A percentile compares a stretch with the other conserved stretches of the same genome.
These are phyloP conservation scores for Amoebophrya sp. DNA, from an alignment of 169 alveolate genomes.

Conservation along the genomic window DNA sequence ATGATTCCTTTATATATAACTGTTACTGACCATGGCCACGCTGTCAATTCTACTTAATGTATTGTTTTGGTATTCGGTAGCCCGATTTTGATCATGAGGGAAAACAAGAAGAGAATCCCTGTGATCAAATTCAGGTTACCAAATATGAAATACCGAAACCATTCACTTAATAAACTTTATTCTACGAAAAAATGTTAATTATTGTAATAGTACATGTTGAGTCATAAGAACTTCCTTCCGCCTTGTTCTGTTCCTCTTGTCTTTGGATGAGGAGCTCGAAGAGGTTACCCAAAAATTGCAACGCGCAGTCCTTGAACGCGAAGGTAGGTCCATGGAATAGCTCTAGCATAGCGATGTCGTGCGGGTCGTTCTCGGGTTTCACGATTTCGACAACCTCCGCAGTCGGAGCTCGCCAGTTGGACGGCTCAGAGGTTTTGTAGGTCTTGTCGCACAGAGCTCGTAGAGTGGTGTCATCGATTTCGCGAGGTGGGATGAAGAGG, in stretches of 20 bases:
- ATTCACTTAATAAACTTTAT: not conserved
- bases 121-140: too few relatives aligned
- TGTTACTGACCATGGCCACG: not conserved
- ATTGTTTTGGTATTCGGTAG: too few relatives aligned
- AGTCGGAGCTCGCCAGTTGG: not conserved
- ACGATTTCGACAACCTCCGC: not conserved
- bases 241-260: not conserved
- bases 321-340: conserved; percentile 52
- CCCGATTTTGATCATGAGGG: too few relatives aligned
- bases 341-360: conserved; percentile 33
- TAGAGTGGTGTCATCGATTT: not conserved
- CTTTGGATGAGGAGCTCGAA: not conserved
- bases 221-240: not conserved
- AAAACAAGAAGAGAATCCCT: too few relatives aligned
- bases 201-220: not conserved
- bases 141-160: too few relatives aligned
- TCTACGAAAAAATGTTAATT: not conserved
- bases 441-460: not conserved
- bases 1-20: not conserved
- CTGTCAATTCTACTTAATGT: not conserved
- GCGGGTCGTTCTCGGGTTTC: not conserved
- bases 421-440: not conserved
- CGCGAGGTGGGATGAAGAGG: not conserved
- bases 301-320: conserved; percentile 50
- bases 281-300: conserved; percentile 43